Base-by-base conservation (phyloP, 2,329 filamentous ascomycete genomes). In the Ceratocystis lukuohia region DNA sequence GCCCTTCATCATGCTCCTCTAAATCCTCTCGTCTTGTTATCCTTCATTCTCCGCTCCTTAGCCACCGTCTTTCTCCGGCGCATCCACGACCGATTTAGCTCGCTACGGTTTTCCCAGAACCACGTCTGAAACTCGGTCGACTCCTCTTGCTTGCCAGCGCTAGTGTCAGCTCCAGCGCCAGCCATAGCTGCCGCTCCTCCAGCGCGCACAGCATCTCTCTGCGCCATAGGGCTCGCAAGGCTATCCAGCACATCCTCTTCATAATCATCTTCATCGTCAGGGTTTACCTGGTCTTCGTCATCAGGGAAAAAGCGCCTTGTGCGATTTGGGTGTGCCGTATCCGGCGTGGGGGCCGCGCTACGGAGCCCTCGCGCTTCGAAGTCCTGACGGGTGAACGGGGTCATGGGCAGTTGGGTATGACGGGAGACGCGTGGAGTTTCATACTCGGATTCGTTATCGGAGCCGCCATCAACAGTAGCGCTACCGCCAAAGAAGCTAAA, bases 291-390 rank as follows among this genome's bases (percentile, higher is more conserved):
- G 0, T 79, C 77, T 53, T 77, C 77, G 10, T 80, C 77, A 1
- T 77, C 76, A 2, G 76, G 75, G 80, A 82, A 85, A 30, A 87
- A 79, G 69, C 80, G 78, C 72, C 87, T 86, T 66, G 79, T 81
- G 33, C 84, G 83, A 50, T 80, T 85, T 1, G 89, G 85, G 68
- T 91, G 85, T 1, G 91, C 91, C 0, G 94, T 97, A 73, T 99
- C 94, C 0, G 94, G 94, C 0, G 94, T 99, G 0, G 94, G 94
- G 1, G 94, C 94, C 5, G 91, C 91, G 73, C 91, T 96, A 66
- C 94, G 83, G n/a, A 89, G 73, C 63, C 83, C 84, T 69, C 91
- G 83, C 76, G 80, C 84, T 71, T 90, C 87, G 37, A 93, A 79
- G 70, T 97, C 93, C 70, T 86, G 83, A 69, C 86, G 85, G 0